These are phyloP conservation scores for Aureobasidium sp. DNA, from an alignment of 2,329 filamentous ascomycete species.

Conservation along the genomic window DNA sequence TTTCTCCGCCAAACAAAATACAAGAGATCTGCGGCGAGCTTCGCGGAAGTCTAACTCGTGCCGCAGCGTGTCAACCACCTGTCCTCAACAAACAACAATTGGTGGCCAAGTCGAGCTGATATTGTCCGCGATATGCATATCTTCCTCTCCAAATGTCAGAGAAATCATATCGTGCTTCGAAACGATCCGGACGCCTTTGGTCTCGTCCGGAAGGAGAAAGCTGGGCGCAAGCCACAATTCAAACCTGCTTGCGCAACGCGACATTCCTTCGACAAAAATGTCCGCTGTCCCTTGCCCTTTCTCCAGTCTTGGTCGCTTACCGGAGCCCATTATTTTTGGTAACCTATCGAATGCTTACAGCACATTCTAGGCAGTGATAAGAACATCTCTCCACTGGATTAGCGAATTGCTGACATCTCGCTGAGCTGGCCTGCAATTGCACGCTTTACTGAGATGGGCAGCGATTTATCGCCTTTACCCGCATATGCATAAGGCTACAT, in stretches of 20 bases:
- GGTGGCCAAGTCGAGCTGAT: not conserved
- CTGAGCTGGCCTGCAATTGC: not conserved
- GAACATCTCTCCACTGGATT: not conserved
- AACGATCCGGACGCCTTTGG: not conserved
- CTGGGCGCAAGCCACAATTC: not conserved
- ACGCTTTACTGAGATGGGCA: not conserved
- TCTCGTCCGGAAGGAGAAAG: not conserved
- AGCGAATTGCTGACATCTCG: not conserved
- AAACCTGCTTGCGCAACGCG: slow-evolving; percentile 3
- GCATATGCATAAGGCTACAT: slow-evolving; percentile 10
- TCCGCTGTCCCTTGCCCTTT: not conserved
- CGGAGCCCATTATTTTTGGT: not conserved
- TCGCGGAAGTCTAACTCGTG: not conserved
- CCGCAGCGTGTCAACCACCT: not conserved
- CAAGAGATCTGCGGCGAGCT: not conserved
- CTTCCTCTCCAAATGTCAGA: not conserved
- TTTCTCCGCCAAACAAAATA: not conserved
- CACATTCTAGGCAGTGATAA: not conserved
- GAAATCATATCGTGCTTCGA: not conserved
- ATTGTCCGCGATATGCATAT: not conserved
- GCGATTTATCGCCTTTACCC: not conserved
- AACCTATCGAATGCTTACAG: not conserved
- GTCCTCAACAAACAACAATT: not conserved
- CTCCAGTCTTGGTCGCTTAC: not conserved
- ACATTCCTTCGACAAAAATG: slow-evolving; percentile 5